Conservation (phyloP, 768 basidiomycete genomes). For the Inosperma sp. region DNA sequence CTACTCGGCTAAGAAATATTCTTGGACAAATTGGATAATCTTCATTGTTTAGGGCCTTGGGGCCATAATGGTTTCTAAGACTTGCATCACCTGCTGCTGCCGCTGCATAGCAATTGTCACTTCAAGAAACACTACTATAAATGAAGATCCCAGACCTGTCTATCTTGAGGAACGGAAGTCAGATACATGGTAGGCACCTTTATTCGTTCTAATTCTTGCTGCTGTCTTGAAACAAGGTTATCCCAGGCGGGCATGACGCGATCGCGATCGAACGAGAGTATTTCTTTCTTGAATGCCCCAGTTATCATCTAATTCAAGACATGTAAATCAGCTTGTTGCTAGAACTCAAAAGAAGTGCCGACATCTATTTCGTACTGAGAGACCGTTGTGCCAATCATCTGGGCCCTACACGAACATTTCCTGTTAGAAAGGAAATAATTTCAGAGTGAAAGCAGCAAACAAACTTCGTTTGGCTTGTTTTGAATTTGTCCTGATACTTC, state of each 20-base stretch:
- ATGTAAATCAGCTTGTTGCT: not conserved
- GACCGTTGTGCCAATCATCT: slow-evolving; percentile 57
- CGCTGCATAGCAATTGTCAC: slow-evolving; percentile 37
- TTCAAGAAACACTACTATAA: not conserved
- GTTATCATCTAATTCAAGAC: slow-evolving; percentile 51
- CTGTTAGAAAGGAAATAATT: slow-evolving; percentile 2
- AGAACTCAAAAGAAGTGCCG: slow-evolving; percentile 19
- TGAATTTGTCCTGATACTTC: slow-evolving; percentile 69
- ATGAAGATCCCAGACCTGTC: slow-evolving; percentile 47
- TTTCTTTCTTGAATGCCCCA: slow-evolving; percentile 58
- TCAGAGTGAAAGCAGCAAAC: slow-evolving; percentile 16
- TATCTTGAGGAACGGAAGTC: slow-evolving; percentile 42
- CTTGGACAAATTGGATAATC: not conserved
- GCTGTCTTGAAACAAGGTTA: slow-evolving; percentile 65
- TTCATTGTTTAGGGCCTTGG: slow-evolving; percentile 12
- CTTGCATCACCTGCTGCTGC: slow-evolving; percentile 66
- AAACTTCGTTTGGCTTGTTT: slow-evolving; percentile 62
- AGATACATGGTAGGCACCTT: slow-evolving; percentile 70
- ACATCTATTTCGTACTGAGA: slow-evolving; percentile 70
- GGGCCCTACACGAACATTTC: slow-evolving; percentile 57
- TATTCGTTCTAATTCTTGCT: slow-evolving; percentile 53
- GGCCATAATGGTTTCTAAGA: slow-evolving; percentile 53
- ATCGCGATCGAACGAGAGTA: slow-evolving; percentile 65
- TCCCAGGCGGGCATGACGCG: slow-evolving; percentile 74
- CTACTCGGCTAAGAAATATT: no score